Evolutionary conservation across 495 filamentous ascomycete species (phyloP), one percentile per base, ranked within the genome.

Genomic region (Penicillium odoratum): DNA sequence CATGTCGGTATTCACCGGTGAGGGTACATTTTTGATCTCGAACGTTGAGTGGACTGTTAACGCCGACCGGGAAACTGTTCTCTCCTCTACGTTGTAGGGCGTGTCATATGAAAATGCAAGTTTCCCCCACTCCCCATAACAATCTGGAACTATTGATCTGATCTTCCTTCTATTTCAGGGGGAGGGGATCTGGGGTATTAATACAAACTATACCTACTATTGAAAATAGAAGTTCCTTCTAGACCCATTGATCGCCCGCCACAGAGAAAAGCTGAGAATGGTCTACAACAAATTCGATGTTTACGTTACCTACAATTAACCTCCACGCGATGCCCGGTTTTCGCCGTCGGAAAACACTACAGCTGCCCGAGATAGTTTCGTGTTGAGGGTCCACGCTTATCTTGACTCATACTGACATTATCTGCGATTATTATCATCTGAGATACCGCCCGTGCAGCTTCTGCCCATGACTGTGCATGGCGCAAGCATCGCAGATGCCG

Each of bases 21-120:
- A 59, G 44, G 61, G 21, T 5, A 25, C 21, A 53, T 55, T 33
- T 21, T 31, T 9, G 11, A 58, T 58, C 47, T 55, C 56, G 56
- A 61, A 44, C 44, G 67, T 51, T 69, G 61, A 69, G 64, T 67
- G 67, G 67, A 57, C 55, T 68, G 53, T 51, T 38, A 21, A 33
- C 60, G 56, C 59, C 67, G 67, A 67, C 55, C 59, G 38, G 38
- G 38, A 40, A 40, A 53, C 61, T 59, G 66, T 69, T 18, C 64
- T 59, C 56, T 60, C 42, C 56, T 56, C 57, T 69, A 69, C 66
- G 44, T 25, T 42, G 66, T 66, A 69, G 51, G 40, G 58, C 61
- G 44, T 53, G 57, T 59, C 55, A 49, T 48, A 47, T 40, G 44
- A 56, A 56, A 21, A 21, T 21, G 21, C 21, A 21, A 21, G 21